Base-by-base conservation (phyloP, 2,329 filamentous ascomycete species). In the Pyrenochaeta sp. region DNA sequence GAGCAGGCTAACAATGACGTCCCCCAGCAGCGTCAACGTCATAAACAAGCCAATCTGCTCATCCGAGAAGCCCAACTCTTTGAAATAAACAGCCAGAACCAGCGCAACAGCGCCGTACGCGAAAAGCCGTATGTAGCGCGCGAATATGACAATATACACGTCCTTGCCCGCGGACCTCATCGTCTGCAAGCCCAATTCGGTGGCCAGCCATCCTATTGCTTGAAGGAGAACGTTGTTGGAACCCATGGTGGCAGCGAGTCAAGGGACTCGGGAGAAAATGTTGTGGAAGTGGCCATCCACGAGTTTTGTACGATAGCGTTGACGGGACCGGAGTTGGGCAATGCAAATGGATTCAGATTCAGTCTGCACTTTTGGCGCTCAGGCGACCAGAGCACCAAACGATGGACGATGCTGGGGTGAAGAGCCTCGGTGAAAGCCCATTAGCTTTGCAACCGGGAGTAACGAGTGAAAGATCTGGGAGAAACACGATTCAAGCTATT, bases 21-120 rank as follows among this genome's bases (percentile, higher is more conserved):
- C 71, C 2, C 71, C 71, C 1, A 72, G 54, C 11, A 73, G 46
- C 0, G 71, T 74, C 32, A 73, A 48, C 2, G 71, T 73, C 68
- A 73, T 72, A 51, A 74, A 74, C 3, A 72, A 44, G 0, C 71
- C 71, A 31, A 73, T 72, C 7, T 63, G 57, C 26, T 51, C 56
- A 24, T 74, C 71, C 0, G 71, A 61, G 19, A 72, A 65, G 2
- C 60, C 60, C 6, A 71, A 55, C 9, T 59, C 55, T 42, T 62
- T 53, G 31, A 74, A 69, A 44, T 68, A 72, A 1, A 71, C 52
- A 0, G 69, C 71, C 0, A 74, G 50, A 8, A 74, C 64, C 1
- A 74, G 65, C 0, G 67, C 64, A 3, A 64, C 61, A 7, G 63
- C 60, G 14, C 71, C 70, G 41, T 69, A 73, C 0, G 69, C 71